Percentiles rank a stretch among this genome's conserved stretches.
phyloP scores from a whole-genome alignment of 306 rosid genomes.

The Cicer bijugum region DNA sequence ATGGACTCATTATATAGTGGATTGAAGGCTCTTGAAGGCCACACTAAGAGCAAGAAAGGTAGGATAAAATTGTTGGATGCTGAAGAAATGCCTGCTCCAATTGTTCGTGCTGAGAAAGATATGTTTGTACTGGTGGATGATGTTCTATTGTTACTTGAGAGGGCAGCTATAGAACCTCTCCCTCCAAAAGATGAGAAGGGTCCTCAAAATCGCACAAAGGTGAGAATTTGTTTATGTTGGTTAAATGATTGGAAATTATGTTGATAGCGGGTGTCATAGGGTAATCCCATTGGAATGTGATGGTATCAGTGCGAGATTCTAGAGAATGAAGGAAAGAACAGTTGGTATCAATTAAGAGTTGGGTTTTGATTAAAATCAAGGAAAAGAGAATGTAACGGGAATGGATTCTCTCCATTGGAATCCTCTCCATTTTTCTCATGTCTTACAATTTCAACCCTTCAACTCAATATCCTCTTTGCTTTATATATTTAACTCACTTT shows the following conservation, averaged over 20 bases:
- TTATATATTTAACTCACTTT: too few species aligned
- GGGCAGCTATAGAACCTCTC: conserved; percentile 94
- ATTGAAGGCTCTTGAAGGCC: conserved; percentile 95
- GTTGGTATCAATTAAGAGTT: background rate
- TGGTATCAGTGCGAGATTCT: conserved; percentile 13
- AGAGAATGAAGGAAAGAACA: background rate
- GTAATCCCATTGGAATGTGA: conserved; percentile 3
- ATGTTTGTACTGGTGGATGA: conserved; percentile 92
- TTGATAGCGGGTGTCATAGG: background rate
- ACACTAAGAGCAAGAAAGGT: conserved; percentile 62
- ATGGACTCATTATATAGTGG: conserved; percentile 99
- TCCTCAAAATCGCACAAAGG: conserved; percentile 99
- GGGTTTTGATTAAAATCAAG: conserved; percentile 5
- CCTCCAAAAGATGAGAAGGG: conserved; percentile 99
- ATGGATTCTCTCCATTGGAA: background rate
- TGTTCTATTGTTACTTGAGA: conserved; percentile 80
- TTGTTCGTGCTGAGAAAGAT: conserved; percentile 84
- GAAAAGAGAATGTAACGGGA: background rate
- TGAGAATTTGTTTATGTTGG: conserved; percentile 39
- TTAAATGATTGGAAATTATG: conserved; percentile 24
- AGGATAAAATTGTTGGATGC: conserved; percentile 67
- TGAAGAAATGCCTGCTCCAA: conserved; percentile 93
- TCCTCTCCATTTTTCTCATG: conserved; percentile 1
- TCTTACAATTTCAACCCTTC: background rate
- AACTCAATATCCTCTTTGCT: too few species aligned